Evolutionary conservation across 164 flowering plant species (phyloP), one percentile per base, ranked within the genome.

Genomic region (Vitis riparia): DNA sequence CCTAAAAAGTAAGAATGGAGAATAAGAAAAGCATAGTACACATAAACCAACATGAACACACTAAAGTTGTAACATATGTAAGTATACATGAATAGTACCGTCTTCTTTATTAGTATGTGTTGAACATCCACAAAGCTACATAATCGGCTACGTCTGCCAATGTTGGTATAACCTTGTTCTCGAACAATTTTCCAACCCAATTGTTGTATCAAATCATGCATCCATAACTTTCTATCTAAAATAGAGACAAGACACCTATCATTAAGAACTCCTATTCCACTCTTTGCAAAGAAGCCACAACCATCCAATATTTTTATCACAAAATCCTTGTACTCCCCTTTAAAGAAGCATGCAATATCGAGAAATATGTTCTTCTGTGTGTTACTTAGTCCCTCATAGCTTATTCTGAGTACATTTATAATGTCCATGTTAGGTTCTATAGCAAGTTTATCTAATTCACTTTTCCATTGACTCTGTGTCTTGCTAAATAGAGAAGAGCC

Each of bases 151-250:
- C 70, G 66, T 30, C 61, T 53, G 1, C 70, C 75, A 5, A 70
- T 70, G 3, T 72, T 6, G 44, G 44, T 49, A 1, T n/a, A 5
- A 11, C 53, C 51, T 53, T 66, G 61, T 7, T 72, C 10, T 1
- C 62, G 63, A 30, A 72, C 70, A 66, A 72, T 72, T 17, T 59
- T 58, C 55, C 61, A 8, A 1, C 63, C 70, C 70, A 71, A 57
- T 30, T 71, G 65, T 59, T 51, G 56, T 7, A 71, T 51, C 30
- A 65, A 59, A 30, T 62, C 65, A 62, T 62, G 65, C 65, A 62
- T 62, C 51, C 5, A 5, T 3, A 62, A 37, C 9, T n/a, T 37
- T 37, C 17, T 0, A 14, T 44, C 23, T 19, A 13, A 49, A 37
- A 62, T 47, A 7, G 11, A n/a, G 14, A 62, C 3, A 15, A 62